Conservation (phyloP, 2,329 filamentous ascomycete species). For the Fulvia fulva region DNA sequence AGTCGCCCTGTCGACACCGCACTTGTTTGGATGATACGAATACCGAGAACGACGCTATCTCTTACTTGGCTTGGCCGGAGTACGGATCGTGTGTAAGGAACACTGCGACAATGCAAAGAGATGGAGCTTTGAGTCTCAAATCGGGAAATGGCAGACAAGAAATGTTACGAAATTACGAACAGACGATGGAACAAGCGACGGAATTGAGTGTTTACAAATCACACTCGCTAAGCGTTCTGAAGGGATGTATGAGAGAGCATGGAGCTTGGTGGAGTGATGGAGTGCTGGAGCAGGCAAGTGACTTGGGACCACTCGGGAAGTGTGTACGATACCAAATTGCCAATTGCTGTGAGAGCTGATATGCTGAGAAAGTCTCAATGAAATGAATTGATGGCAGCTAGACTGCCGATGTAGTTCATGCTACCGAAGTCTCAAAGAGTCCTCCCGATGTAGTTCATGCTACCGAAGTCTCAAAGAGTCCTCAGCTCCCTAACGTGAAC, state of each 20-base stretch:
- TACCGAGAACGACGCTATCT: neutral
- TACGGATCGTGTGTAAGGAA: neutral
- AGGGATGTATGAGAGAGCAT: neutral
- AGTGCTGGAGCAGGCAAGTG: neutral
- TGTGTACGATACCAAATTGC: constrained; percentile 1
- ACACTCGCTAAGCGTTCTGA: neutral
- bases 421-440: too few species aligned
- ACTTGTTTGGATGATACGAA: neutral
- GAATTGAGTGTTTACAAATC: neutral
- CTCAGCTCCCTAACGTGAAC: too few species aligned
- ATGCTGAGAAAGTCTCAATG: neutral
- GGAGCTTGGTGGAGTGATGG: neutral
- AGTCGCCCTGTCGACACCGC: neutral
- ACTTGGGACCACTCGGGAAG: neutral
- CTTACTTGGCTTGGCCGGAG: neutral
- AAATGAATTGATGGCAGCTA: neutral
- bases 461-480: too few species aligned
- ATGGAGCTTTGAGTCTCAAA: neutral
- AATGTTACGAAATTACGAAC: constrained; percentile 1
- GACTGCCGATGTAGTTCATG: neutral
- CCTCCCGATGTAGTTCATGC: too few species aligned
- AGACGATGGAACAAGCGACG: neutral
- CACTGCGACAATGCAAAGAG: neutral
- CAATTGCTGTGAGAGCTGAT: neutral
- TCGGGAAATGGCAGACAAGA: neutral